These are phyloP conservation scores for Alternaria brassicae DNA, from an alignment of 2,329 filamentous ascomycete genomes.

Conservation along the genomic window DNA sequence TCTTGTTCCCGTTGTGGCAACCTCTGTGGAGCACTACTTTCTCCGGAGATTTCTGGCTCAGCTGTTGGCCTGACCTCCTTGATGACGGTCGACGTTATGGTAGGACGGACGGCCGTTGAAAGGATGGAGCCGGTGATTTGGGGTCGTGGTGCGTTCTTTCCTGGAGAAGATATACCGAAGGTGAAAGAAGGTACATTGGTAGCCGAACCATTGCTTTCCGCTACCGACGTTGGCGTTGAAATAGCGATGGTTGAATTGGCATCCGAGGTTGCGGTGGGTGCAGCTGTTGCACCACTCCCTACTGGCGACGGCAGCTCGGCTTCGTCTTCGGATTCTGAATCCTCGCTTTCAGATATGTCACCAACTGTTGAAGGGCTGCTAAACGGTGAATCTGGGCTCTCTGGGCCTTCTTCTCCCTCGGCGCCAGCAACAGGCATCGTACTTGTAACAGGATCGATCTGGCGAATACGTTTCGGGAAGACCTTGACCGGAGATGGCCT, in stretches of 20 bases:
- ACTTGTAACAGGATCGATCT: slow-evolving; percentile 29
- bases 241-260: not conserved
- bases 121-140: slow-evolving; percentile 13
- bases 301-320: slow-evolving; percentile 18
- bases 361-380: slow-evolving; percentile 24
- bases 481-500: slow-evolving; percentile 39
- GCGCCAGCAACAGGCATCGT: slow-evolving; percentile 7
- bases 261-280: not conserved
- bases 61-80: slow-evolving; percentile 3
- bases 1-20: slow-evolving; percentile 8
- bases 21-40: not conserved
- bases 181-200: slow-evolving; percentile 13
- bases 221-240: not conserved
- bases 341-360: slow-evolving; percentile 6
- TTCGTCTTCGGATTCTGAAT: slow-evolving; percentile 23
- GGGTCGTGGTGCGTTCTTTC: slow-evolving; percentile 15
- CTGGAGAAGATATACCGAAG: slow-evolving; percentile 1
- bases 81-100: slow-evolving; percentile 6
- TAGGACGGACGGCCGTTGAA: slow-evolving; percentile 1
- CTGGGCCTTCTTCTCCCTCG: slow-evolving; percentile 19
- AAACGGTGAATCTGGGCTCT: slow-evolving; percentile 34
- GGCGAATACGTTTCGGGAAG: slow-evolving; percentile 19
- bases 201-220: not conserved
- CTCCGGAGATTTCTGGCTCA: not conserved
- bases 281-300: slow-evolving; percentile 3